Conservation (phyloP, 2,329 filamentous ascomycete genomes). For the Periconia digitata region DNA sequence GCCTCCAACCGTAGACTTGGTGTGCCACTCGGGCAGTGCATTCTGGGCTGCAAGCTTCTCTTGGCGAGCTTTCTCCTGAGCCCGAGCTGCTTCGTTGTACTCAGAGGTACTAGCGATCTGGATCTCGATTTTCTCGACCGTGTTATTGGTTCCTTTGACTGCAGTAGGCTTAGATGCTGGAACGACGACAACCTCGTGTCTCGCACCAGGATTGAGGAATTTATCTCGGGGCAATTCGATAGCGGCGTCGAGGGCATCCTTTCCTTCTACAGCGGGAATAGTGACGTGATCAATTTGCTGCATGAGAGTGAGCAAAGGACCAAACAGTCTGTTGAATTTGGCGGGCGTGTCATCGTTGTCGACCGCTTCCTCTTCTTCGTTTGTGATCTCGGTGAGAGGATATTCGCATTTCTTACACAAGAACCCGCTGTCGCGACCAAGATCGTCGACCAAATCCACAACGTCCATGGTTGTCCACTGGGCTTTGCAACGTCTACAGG, state of each 20-base stretch:
- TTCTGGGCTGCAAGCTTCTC: conserved; percentile 69
- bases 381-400: conserved; percentile 50
- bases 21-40: conserved; percentile 71
- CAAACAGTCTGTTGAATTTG: conserved; percentile 73
- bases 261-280: conserved; percentile 73
- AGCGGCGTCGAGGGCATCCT: conserved; percentile 64
- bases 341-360: conserved; percentile 45
- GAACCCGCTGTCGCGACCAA: conserved; percentile 63
- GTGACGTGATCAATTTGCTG: conserved; percentile 74
- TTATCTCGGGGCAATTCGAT: conserved; percentile 68
- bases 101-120: conserved; percentile 68
- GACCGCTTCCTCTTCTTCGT: conserved; percentile 26
- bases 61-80: conserved; percentile 64
- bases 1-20: conserved; percentile 64
- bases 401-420: conserved; percentile 77
- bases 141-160: conserved; percentile 67
- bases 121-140: conserved; percentile 69
- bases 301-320: conserved; percentile 74
- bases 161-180: conserved; percentile 62
- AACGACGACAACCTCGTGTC: conserved; percentile 60
- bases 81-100: conserved; percentile 66
- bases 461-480: conserved; percentile 92
- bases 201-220: conserved; percentile 63
- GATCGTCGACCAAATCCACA: conserved; percentile 69
- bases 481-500: conserved; percentile 76